Evolutionary conservation across 2,329 filamentous ascomycete species (phyloP).

Genomic region (Kalaharituber pfeilii): DNA sequence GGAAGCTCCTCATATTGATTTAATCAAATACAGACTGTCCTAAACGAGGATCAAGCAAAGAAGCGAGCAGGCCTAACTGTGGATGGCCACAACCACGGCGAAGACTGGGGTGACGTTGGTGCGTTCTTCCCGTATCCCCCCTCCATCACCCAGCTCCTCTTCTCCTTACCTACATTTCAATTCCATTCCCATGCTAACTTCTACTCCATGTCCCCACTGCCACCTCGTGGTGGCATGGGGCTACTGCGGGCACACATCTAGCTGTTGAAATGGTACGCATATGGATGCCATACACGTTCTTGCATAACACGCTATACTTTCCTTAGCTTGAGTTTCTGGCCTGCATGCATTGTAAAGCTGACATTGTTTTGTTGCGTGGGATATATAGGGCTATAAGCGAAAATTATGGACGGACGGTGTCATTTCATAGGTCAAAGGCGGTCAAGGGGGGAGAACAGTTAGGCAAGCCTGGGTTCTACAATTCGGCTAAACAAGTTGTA

Average conservation of each 20-base stretch:
- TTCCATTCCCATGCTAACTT: not conserved
- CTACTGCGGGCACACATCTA: too few species aligned
- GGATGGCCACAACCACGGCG: constrained; percentile 74
- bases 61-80: constrained; percentile 59
- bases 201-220: not conserved
- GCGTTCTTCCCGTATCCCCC: not conserved
- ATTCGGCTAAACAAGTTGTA: too few species aligned
- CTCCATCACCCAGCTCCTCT: not conserved
- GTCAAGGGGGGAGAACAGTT: too few species aligned
- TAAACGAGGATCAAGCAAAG: constrained; percentile 74
- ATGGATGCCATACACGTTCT: too few species aligned
- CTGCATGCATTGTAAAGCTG: not conserved
- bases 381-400: constrained; percentile 50
- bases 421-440: not conserved
- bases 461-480: too few species aligned
- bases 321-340: not conserved
- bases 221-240: too few species aligned
- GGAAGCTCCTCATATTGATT: not conserved
- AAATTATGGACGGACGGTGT: constrained; percentile 60
- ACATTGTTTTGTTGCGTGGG: too few species aligned
- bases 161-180: too few species aligned
- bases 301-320: too few species aligned
- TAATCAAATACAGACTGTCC: constrained; percentile 46
- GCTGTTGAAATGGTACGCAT: constrained; percentile 61
- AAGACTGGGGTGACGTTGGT: constrained; percentile 75